Evolutionary conservation across 306 rosid species (phyloP).

Genomic region (Chamaecrista fasciculata): DNA sequence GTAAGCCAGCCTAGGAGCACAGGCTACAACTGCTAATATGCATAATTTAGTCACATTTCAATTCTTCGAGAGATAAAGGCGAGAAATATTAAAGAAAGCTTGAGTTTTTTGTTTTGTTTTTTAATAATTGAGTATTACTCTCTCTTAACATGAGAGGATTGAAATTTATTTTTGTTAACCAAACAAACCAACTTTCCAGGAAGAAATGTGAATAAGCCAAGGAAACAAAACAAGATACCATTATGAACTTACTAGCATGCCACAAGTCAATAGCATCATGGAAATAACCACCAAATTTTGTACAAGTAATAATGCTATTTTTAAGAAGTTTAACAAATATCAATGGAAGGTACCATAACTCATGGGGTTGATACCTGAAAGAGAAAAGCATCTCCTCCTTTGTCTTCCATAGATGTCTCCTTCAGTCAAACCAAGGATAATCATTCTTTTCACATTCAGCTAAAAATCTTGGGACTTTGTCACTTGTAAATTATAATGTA

Average conservation of each 20-base stretch:
- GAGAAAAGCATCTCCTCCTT: constrained; percentile 2
- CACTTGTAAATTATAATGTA: constrained; percentile 36
- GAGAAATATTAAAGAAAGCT: neutral
- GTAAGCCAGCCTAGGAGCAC: no score
- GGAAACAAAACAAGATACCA: neutral
- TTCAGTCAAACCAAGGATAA: neutral
- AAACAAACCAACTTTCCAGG: neutral
- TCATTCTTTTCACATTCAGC: constrained; percentile 3
- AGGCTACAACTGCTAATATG: neutral
- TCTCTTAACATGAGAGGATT: neutral
- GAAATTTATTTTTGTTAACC: neutral
- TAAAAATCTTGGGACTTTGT: neutral
- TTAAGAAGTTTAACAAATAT: neutral
- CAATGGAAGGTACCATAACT: neutral
- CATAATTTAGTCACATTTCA: neutral
- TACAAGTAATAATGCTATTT: neutral
- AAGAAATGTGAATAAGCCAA: neutral
- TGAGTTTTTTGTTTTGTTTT: neutral
- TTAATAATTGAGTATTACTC: neutral
- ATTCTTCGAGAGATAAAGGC: neutral
- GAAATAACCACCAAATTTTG: neutral
- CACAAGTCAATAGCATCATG: neutral
- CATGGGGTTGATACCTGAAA: constrained; percentile 14
- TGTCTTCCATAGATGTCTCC: constrained; percentile 16
- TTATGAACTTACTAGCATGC: neutral